Conservation (phyloP, 2,329 filamentous ascomycete genomes). For the Berkeleyomyces basicola region DNA sequence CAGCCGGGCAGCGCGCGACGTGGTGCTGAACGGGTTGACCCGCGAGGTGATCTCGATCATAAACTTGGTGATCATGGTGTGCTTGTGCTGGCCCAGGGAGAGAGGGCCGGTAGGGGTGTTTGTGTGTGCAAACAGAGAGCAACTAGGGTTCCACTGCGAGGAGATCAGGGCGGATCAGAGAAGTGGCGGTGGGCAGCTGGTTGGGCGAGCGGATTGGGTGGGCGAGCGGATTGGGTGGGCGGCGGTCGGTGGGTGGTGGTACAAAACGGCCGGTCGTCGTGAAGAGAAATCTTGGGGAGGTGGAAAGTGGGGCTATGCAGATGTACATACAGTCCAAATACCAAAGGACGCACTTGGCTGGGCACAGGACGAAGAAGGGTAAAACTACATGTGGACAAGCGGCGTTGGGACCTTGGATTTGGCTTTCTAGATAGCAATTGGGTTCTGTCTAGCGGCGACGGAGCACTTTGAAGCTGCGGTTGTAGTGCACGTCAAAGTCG, state of each 20-base stretch:
- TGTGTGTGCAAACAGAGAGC: background rate
- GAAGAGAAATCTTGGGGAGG: background rate
- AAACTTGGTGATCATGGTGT: conserved; percentile 67
- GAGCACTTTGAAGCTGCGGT: too few species aligned
- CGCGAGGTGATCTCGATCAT: conserved; percentile 68
- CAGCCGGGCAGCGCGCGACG: conserved; percentile 67
- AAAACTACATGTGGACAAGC: too few species aligned
- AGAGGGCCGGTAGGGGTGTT: background rate
- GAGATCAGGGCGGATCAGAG: background rate
- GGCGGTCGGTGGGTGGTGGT: too few species aligned
- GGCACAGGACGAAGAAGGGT: too few species aligned
- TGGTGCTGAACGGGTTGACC: conserved; percentile 81
- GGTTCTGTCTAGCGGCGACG: too few species aligned
- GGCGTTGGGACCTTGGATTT: too few species aligned
- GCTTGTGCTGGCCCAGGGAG: background rate
- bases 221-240: too few species aligned
- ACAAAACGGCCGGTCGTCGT: background rate
- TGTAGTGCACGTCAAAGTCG: too few species aligned
- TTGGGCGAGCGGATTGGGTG: background rate
- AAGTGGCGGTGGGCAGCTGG: background rate
- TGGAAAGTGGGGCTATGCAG: background rate
- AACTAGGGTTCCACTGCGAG: background rate
- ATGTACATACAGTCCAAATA: background rate
- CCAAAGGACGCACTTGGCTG: too few species aligned
- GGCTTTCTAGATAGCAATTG: too few species aligned